A percentile compares a stretch with the other conserved stretches of the same genome.
These are phyloP conservation scores for Dendrobium catenatum DNA, from an alignment of 106 monocot species.

Conservation along the genomic window DNA sequence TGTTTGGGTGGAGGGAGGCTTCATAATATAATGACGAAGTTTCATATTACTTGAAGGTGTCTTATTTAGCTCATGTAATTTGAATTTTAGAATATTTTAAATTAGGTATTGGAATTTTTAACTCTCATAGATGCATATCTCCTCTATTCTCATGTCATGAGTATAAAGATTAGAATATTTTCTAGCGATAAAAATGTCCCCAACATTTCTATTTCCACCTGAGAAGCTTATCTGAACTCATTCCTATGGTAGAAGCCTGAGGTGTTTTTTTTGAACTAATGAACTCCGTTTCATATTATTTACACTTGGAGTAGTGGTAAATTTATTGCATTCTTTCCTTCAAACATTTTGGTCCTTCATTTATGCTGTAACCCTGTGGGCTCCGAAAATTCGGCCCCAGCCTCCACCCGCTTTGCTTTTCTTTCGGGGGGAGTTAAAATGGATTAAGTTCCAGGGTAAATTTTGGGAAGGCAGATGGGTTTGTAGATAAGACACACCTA, in stretches of 20 bases:
- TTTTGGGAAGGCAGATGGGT: too few relatives aligned
- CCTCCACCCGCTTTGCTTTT: too few relatives aligned
- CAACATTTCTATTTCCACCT: background rate
- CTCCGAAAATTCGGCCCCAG: too few relatives aligned
- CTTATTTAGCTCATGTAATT: background rate
- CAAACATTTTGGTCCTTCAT: background rate
- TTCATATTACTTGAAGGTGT: background rate
- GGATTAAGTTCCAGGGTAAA: too few relatives aligned
- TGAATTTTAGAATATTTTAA: background rate
- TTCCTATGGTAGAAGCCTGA: background rate
- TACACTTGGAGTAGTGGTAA: background rate
- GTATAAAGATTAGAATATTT: background rate
- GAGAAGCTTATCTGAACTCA: background rate
- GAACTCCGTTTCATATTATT: background rate
- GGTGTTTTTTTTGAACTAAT: background rate
- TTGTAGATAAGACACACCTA: too few relatives aligned
- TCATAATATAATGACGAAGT: background rate
- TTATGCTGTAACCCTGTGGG: background rate
- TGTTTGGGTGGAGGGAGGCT: background rate
- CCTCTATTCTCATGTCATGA: background rate
- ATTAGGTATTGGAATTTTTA: background rate
- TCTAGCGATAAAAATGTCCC: background rate
- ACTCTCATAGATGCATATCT: background rate
- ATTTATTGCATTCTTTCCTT: background rate
- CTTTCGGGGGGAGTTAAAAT: too few relatives aligned